A percentile compares a stretch with the other conserved stretches of the same genome.
Conservation (phyloP, 768 basidiomycete genomes). For the Rhizopogon vinicolor region DNA sequence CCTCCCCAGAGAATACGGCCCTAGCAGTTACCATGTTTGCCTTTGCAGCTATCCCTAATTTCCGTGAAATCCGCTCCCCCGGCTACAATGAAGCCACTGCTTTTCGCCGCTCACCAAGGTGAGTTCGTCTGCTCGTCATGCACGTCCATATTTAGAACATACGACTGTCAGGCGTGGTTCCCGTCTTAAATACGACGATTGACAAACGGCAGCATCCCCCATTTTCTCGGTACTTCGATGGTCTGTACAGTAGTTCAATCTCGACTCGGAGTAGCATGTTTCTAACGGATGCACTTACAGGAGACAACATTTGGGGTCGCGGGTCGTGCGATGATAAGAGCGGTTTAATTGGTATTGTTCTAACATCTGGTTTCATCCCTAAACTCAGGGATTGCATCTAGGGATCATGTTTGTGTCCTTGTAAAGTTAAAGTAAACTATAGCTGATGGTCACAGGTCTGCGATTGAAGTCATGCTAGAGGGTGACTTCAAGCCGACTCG, state of each 20-base stretch:
- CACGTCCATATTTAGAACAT: background rate
- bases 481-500: constrained; percentile 42
- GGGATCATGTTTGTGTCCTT: background rate
- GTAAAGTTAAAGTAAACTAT: background rate
- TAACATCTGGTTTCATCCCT: background rate
- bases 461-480: constrained; percentile 42
- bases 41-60: constrained; percentile 14
- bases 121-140: background rate
- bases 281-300: constrained; percentile 12
- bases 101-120: constrained; percentile 67
- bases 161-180: constrained; percentile 48
- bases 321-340: constrained; percentile 73
- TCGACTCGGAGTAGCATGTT: background rate
- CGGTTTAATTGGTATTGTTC: constrained; percentile 36
- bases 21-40: constrained; percentile 26
- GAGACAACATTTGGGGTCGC: constrained; percentile 65
- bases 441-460: constrained; percentile 22
- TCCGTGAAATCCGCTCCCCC: constrained; percentile 7
- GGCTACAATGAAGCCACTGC: constrained; percentile 57
- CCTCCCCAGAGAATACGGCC: constrained; percentile 6
- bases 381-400: background rate
- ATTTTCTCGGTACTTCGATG: constrained; percentile 54
- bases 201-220: constrained; percentile 53
- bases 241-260: constrained; percentile 15
- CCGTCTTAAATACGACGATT: constrained; percentile 47